Conservation (phyloP, 2,329 filamentous ascomycete species). For the Beauveria brongniartii region DNA sequence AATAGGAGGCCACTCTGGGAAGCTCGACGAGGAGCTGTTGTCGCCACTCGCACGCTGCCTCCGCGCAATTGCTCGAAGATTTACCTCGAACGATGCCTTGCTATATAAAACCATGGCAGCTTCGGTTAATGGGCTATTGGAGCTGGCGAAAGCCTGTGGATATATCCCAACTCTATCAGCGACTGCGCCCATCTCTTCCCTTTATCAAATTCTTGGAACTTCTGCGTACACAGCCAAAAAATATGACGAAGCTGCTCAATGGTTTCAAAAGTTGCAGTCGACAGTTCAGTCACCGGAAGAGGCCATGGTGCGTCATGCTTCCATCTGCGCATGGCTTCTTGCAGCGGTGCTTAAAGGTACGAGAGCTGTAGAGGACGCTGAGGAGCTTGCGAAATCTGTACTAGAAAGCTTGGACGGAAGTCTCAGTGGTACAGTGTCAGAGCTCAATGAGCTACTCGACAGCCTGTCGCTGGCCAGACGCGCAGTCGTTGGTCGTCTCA, state of each 20-base stretch:
- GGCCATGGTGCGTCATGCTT: conserved; percentile 42
- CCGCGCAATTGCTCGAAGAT: conserved; percentile 50
- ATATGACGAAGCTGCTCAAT: conserved; percentile 44
- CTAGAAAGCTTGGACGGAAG: conserved; percentile 48
- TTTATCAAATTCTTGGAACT: conserved; percentile 46
- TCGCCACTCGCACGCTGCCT: conserved; percentile 57
- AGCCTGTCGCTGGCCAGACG: conserved; percentile 49
- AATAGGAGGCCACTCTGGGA: conserved; percentile 49
- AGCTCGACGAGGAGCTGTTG: conserved; percentile 57
- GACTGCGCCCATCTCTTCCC: conserved; percentile 35
- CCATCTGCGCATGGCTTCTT: conserved; percentile 46
- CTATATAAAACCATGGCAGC: conserved; percentile 28
- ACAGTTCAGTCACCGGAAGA: conserved; percentile 31
- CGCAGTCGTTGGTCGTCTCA: conserved; percentile 42
- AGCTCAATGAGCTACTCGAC: conserved; percentile 53
- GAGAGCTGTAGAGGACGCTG: conserved; percentile 27
- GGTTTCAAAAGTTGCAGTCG: conserved; percentile 40
- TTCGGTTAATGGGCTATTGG: conserved; percentile 24
- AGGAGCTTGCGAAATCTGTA: conserved; percentile 38
- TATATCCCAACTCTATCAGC: conserved; percentile 28
- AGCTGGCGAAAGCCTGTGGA: conserved; percentile 25
- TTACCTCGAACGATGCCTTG: conserved; percentile 28
- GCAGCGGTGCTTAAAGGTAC: conserved; percentile 43
- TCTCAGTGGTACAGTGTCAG: conserved; percentile 49
- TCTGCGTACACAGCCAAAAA: conserved; percentile 37